Conservation (phyloP, 2,329 filamentous ascomycete species). For the Niveomyces coronatus region DNA sequence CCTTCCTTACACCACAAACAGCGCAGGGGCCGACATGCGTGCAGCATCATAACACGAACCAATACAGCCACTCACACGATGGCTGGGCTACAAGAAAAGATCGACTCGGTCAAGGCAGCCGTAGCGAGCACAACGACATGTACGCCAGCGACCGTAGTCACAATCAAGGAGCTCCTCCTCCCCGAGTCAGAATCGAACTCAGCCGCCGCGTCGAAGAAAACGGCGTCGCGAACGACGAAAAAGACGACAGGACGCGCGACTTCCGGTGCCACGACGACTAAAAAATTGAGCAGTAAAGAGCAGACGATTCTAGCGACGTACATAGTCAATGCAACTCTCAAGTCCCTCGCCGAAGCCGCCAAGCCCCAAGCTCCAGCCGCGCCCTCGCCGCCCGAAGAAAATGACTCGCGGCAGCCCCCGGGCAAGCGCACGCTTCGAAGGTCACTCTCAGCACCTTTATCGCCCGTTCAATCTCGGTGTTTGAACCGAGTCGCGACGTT, state of each 20-base stretch:
- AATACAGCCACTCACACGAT: slow-evolving; percentile 23
- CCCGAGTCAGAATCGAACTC: slow-evolving; percentile 19
- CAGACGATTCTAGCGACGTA: slow-evolving; percentile 60
- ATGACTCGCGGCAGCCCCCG: slow-evolving; percentile 23
- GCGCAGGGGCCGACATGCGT: slow-evolving; percentile 23
- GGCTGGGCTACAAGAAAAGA: slow-evolving; percentile 33
- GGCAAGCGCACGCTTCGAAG: slow-evolving; percentile 36
- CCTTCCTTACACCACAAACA: not conserved
- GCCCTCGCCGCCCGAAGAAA: slow-evolving; percentile 23
- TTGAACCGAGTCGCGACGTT: slow-evolving; percentile 51
- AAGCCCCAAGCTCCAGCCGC: slow-evolving; percentile 33
- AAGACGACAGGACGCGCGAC: slow-evolving; percentile 15
- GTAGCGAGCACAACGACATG: slow-evolving; percentile 43
- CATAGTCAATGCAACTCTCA: slow-evolving; percentile 60
- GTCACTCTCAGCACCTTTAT: slow-evolving; percentile 48
- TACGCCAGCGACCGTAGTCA: slow-evolving; percentile 37
- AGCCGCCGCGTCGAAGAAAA: slow-evolving; percentile 16
- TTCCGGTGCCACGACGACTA: slow-evolving; percentile 16
- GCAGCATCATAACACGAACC: slow-evolving; percentile 12
- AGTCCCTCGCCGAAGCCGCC: slow-evolving; percentile 55
- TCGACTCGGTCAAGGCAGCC: slow-evolving; percentile 43
- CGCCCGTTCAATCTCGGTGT: slow-evolving; percentile 50
- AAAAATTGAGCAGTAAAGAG: slow-evolving; percentile 33
- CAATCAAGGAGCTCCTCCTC: slow-evolving; percentile 36
- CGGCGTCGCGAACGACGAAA: slow-evolving; percentile 19